Evolutionary conservation across 352 stramenopile genomes (phyloP), one percentile per base, ranked within the genome.

Genomic region (Peronospora farinosa): DNA sequence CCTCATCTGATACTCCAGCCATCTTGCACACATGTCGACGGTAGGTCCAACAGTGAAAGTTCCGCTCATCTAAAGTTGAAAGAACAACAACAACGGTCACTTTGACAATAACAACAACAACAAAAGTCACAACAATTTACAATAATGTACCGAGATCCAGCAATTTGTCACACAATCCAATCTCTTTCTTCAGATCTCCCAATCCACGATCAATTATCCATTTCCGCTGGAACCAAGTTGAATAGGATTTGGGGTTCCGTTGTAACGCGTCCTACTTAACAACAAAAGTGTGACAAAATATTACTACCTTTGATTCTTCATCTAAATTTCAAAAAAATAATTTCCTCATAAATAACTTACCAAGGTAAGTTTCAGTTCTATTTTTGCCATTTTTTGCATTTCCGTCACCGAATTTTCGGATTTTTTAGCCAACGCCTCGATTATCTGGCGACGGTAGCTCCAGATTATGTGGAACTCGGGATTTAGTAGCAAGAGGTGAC

Each of bases 41-140:
- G 68, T 99, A 98, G 63, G 98, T 98, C 95, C 96, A 99, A 67
- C 96, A 99, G 66, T 99, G 97, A 63, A 99, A 99, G 59, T 99
- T 99, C 28, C 96, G 81, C 51, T 98, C 95, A 69, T 99, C 97
- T 47, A 39, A 33, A 96, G 47, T 40, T 92, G 85, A 72, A 54
- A 32, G 37, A 6, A 32, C 7, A 78, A 94, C 8, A 95, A 67
- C 33, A 48, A 30, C n/a, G 9, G 10, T 41, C 8, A 27, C 7
- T 37, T n/a, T 25, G n/a, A n/a, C n/a, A n/a, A 31, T 50, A 60
- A 1, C n/a, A 21, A 46, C 1, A 39, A 28, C 12, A 50, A 10
- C 25, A 37, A 7, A 19, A 13, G 19, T 9, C 12, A 16, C 9
- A 16, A 11, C 1, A 40, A 6, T 21, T 17, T 30, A 40, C 31